Conservation (phyloP, 2,329 filamentous ascomycete genomes). For the Chaetomiaceae sp. region DNA sequence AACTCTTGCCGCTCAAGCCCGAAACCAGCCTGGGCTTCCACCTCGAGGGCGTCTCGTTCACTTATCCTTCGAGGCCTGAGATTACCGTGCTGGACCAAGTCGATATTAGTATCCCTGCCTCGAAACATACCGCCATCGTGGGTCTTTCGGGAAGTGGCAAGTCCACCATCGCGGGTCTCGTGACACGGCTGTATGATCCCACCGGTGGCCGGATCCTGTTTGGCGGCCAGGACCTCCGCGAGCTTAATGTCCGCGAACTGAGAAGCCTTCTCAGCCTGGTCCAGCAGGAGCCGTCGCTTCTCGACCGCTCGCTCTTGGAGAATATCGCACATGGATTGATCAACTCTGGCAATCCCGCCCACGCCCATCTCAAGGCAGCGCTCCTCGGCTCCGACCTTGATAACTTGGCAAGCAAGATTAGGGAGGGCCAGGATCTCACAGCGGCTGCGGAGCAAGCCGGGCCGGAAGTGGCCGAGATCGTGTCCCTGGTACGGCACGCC, state of each 20-base stretch:
- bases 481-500: conserved; percentile 52
- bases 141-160: conserved; percentile 57
- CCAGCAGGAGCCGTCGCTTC: conserved; percentile 43
- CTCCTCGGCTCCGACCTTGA: conserved; percentile 48
- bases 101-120: conserved; percentile 31
- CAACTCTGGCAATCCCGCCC: conserved; percentile 39
- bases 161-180: conserved; percentile 43
- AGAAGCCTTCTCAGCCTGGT: conserved; percentile 42
- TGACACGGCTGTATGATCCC: conserved; percentile 56
- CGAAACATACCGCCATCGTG: conserved; percentile 51
- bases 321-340: conserved; percentile 50
- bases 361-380: conserved; percentile 38
- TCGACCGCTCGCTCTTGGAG: conserved; percentile 45
- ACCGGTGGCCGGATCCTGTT: conserved; percentile 44
- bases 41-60: conserved; percentile 41
- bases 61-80: conserved; percentile 42
- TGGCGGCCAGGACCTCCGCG: conserved; percentile 45
- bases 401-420: conserved; percentile 48
- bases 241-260: conserved; percentile 44
- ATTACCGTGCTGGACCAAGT: conserved; percentile 41
- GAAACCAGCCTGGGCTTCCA: background rate
- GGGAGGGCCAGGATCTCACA: conserved; percentile 46
- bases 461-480: conserved; percentile 48
- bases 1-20: background rate
- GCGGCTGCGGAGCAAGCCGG: conserved; percentile 42